These are phyloP conservation scores for Serendipita sp. DNA, from an alignment of 768 basidiomycete species.

Conservation along the genomic window DNA sequence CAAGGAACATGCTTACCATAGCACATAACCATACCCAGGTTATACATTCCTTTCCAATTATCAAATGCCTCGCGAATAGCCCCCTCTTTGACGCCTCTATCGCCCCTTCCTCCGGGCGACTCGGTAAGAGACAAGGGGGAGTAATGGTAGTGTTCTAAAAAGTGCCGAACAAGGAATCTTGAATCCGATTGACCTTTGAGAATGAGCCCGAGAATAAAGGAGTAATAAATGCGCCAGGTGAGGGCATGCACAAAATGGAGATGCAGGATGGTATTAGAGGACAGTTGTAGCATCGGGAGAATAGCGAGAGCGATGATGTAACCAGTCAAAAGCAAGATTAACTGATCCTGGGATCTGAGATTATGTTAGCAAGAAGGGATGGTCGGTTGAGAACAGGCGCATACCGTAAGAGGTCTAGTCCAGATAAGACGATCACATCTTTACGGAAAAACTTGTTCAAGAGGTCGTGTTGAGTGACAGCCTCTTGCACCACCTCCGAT, in stretches of 20 bases:
- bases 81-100: slow-evolving; percentile 26
- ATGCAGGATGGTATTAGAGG: slow-evolving; percentile 32
- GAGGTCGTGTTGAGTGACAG: slow-evolving; percentile 69
- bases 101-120: neutral
- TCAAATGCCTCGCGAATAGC: slow-evolving; percentile 87
- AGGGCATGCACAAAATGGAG: slow-evolving; percentile 74
- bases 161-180: slow-evolving; percentile 88
- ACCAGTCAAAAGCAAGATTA: slow-evolving; percentile 54
- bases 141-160: slow-evolving; percentile 88
- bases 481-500: slow-evolving; percentile 15
- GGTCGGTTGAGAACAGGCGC: slow-evolving; percentile 14
- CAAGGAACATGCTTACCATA: slow-evolving; percentile 44
- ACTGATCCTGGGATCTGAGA: slow-evolving; percentile 65
- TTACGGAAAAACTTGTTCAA: slow-evolving; percentile 80
- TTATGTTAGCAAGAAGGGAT: slow-evolving; percentile 14
- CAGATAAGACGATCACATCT: slow-evolving; percentile 64
- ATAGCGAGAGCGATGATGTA: slow-evolving; percentile 43
- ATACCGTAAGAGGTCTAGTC: slow-evolving; percentile 76
- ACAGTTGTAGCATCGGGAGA: slow-evolving; percentile 39
- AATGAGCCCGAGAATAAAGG: slow-evolving; percentile 69
- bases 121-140: slow-evolving; percentile 18
- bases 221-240: slow-evolving; percentile 75
- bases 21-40: slow-evolving; percentile 86
- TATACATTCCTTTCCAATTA: slow-evolving; percentile 91
- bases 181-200: slow-evolving; percentile 69